Conservation (phyloP, 768 basidiomycete species). For the Rhodosporidiobolus sp. region DNA sequence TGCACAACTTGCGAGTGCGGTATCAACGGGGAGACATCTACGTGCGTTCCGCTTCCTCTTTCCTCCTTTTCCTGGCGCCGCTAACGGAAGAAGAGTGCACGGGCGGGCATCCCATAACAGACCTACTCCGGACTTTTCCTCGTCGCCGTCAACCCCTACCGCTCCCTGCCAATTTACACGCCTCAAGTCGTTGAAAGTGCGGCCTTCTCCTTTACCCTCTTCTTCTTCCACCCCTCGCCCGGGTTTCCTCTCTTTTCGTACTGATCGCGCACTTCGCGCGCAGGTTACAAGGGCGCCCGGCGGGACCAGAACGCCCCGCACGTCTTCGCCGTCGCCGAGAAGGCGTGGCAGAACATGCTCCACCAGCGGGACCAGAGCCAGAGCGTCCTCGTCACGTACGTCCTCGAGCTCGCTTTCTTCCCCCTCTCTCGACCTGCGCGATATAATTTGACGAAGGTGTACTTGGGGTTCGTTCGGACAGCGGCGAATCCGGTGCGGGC, state of each 20-base stretch:
- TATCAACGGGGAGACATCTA: constrained; percentile 91
- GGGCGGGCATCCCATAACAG: constrained; percentile 50
- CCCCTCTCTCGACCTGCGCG: constrained; percentile 30
- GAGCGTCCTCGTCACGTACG: constrained; percentile 95
- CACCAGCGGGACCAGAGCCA: constrained; percentile 89
- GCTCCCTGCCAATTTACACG: constrained; percentile 82
- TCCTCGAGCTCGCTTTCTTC: constrained; percentile 36
- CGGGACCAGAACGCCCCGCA: constrained; percentile 89
- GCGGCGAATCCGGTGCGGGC: constrained; percentile 97
- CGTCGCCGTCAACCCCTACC: constrained; percentile 98
- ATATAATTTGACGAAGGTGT: not conserved
- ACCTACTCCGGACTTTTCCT: constrained; percentile 95
- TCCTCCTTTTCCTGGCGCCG: not conserved
- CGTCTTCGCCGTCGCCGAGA: constrained; percentile 93
- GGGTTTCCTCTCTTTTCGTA: not conserved
- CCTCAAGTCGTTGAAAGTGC: constrained; percentile 74
- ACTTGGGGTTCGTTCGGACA: constrained; percentile 46
- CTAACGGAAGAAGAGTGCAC: constrained; percentile 33
- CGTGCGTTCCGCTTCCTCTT: constrained; percentile 55
- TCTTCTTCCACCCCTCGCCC: not conserved
- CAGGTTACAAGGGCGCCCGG: constrained; percentile 73
- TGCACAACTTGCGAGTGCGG: constrained; percentile 90
- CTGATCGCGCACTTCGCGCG: not conserved
- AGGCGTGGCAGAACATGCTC: constrained; percentile 98
- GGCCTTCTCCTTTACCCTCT: constrained; percentile 40